Evolutionary conservation across 1,284 basidiomycete genomes (phyloP).

Genomic region (Marasmius fiardii): DNA sequence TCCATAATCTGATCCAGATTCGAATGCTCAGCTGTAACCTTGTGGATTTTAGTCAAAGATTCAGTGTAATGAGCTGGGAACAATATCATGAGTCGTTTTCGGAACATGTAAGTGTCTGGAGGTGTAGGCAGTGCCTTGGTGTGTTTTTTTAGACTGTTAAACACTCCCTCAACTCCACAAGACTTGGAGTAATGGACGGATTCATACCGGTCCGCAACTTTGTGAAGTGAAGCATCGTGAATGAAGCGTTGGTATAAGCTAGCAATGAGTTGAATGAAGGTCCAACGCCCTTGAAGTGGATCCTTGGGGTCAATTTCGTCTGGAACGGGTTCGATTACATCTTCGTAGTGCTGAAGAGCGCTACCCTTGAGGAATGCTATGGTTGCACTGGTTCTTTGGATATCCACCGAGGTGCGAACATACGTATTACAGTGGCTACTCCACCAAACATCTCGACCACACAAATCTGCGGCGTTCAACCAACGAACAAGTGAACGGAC

Average conservation of each 20-base stretch:
- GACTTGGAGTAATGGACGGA: not conserved
- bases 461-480: conserved; percentile 4
- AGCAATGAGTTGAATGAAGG: conserved; percentile 6
- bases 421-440: not conserved
- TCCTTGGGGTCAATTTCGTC: not conserved
- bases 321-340: conserved; percentile 5
- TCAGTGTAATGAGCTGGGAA: not conserved
- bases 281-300: conserved; percentile 2
- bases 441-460: conserved; percentile 1
- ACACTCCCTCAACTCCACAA: conserved; percentile 2
- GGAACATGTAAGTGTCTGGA: conserved; percentile 6
- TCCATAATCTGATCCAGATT: conserved; percentile 6
- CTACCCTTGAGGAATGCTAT: conserved; percentile 2
- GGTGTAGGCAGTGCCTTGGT: conserved; percentile 7
- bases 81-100: conserved; percentile 1
- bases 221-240: no score
- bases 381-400: not conserved
- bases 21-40: not conserved
- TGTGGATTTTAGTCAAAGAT: conserved; percentile 3
- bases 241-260: conserved; percentile 6
- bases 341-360: not conserved
- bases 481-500: conserved; percentile 1
- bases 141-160: not conserved
- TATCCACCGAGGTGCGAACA: not conserved
- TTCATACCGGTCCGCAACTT: no score